Conservation (phyloP, 2,329 filamentous ascomycete species). For the Curvularia spicifera region DNA sequence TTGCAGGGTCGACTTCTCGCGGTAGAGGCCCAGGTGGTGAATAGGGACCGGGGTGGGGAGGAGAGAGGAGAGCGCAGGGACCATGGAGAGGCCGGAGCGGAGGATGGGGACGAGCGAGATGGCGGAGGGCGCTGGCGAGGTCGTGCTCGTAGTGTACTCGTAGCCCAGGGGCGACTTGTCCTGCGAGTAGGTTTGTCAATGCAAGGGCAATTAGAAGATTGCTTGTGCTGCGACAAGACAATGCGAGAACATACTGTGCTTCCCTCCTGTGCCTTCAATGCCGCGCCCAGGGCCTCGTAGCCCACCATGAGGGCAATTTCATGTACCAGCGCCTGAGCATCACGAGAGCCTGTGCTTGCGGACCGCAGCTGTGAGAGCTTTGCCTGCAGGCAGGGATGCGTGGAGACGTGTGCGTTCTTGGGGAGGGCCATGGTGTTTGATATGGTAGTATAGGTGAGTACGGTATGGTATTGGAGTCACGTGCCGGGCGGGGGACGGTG, state of each 20-base stretch:
- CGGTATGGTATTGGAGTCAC: background rate
- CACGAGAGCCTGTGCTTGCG: slow-evolving; percentile 69
- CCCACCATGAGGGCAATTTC: slow-evolving; percentile 85
- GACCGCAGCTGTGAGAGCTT: slow-evolving; percentile 92
- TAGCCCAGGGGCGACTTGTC: slow-evolving; percentile 80
- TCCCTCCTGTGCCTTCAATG: slow-evolving; percentile 63
- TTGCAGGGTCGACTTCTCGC: slow-evolving; percentile 83
- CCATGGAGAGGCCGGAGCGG: slow-evolving; percentile 89
- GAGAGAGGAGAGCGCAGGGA: slow-evolving; percentile 82
- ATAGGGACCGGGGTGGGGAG: slow-evolving; percentile 81
- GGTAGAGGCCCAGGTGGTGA: slow-evolving; percentile 94
- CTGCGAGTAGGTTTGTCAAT: slow-evolving; percentile 52
- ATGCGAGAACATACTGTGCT: slow-evolving; percentile 64
- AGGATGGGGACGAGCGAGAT: slow-evolving; percentile 90
- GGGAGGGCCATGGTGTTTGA: slow-evolving; percentile 51
- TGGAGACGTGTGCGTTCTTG: slow-evolving; percentile 73
- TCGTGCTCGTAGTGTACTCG: slow-evolving; percentile 70
- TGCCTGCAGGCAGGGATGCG: slow-evolving; percentile 82
- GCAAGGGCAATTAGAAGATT: slow-evolving; percentile 6
- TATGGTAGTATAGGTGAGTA: background rate
- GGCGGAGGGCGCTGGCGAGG: slow-evolving; percentile 67
- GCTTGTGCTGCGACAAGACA: background rate
- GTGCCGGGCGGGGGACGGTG: background rate
- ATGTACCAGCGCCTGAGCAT: slow-evolving; percentile 82
- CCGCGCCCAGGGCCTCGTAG: slow-evolving; percentile 76